Evolutionary conservation across 257 asterid species (phyloP).

Genomic region (Petunia secreta): DNA sequence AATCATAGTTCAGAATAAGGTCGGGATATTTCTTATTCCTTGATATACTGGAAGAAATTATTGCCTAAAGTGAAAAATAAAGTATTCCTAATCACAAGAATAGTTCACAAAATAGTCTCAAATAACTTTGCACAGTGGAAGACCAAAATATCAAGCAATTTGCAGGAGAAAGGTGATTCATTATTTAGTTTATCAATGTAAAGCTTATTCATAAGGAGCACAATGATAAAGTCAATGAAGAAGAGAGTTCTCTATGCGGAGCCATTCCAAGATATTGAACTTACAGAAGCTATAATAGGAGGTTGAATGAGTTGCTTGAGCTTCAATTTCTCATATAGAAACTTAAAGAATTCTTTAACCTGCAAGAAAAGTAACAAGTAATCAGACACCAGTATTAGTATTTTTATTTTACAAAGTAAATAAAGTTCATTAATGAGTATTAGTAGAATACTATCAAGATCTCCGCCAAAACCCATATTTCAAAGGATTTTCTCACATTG

Average conservation of each 20-base stretch:
- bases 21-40: background rate
- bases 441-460: background rate
- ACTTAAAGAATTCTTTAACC: slow-evolving; percentile 67
- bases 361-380: slow-evolving; percentile 40
- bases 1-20: slow-evolving; percentile 3
- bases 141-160: background rate
- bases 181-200: background rate
- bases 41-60: background rate
- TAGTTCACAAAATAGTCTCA: background rate
- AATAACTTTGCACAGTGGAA: background rate
- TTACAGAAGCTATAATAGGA: slow-evolving; percentile 96
- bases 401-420: no score
- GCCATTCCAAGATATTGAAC: slow-evolving; percentile 34
- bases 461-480: background rate
- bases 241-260: background rate
- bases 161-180: background rate
- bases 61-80: background rate
- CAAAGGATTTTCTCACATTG: background rate
- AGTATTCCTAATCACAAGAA: background rate
- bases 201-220: background rate
- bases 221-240: slow-evolving; percentile 1
- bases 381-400: background rate
- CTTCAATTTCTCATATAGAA: slow-evolving; percentile 82
- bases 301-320: slow-evolving; percentile 95
- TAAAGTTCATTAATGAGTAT: no score